phyloP scores from a whole-genome alignment of 2,329 filamentous ascomycete genomes.

The Mycosphaerelloides madeirae region DNA sequence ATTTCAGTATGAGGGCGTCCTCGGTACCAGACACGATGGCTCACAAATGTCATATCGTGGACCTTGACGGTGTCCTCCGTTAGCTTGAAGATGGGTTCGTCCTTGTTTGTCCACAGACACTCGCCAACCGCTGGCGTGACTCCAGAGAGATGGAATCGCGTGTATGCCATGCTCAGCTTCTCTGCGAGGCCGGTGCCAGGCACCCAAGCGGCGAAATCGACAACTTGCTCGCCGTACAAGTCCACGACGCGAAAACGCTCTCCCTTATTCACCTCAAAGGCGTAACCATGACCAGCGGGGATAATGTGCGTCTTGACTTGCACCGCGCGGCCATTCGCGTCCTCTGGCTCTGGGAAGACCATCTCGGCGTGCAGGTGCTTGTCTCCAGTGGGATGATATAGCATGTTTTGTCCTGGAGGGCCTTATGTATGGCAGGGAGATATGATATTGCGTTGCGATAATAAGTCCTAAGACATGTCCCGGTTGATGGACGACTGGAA shows the following conservation, averaged over 20 bases:
- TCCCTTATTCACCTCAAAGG: conserved; percentile 34
- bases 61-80: conserved; percentile 37
- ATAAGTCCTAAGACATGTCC: too few relatives aligned
- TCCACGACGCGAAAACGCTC: conserved; percentile 38
- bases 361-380: background rate
- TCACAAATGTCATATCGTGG: conserved; percentile 35
- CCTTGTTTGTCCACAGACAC: conserved; percentile 35
- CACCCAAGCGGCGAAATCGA: conserved; percentile 39
- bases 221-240: conserved; percentile 37
- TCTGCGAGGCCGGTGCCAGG: conserved; percentile 28
- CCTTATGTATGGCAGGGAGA: too few relatives aligned
- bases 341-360: background rate
- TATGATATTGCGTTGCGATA: too few relatives aligned
- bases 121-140: conserved; percentile 35
- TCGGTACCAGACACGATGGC: background rate
- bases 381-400: too few relatives aligned
- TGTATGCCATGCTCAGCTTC: conserved; percentile 38
- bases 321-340: background rate
- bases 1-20: background rate
- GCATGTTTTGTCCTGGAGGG: too few relatives aligned
- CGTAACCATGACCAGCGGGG: conserved; percentile 29
- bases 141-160: conserved; percentile 35
- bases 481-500: too few relatives aligned
- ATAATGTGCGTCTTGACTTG: conserved; percentile 20
- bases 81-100: conserved; percentile 34